A percentile compares a stretch with the other conserved stretches of the same genome.
Conservation (phyloP, 2,329 filamentous ascomycete species). For the Chalara sp. region DNA sequence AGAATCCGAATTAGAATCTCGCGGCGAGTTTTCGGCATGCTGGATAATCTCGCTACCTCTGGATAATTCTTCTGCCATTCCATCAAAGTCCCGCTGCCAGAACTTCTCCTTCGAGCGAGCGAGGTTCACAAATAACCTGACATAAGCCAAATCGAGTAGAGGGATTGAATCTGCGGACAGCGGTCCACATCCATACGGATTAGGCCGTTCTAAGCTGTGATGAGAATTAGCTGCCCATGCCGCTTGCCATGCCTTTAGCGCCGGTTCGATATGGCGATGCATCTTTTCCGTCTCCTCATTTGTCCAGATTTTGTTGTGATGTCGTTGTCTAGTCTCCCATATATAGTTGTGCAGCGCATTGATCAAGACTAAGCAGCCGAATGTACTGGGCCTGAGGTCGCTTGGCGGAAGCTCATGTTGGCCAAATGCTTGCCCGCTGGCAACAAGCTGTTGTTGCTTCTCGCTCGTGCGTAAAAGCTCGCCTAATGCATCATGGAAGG, state of each 20-base stretch:
- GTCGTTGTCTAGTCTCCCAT: constrained; percentile 90
- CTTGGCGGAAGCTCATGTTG: constrained; percentile 46
- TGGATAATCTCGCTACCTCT: constrained; percentile 69
- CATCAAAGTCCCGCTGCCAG: constrained; percentile 90
- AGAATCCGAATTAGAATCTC: constrained; percentile 31
- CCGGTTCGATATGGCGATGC: constrained; percentile 92
- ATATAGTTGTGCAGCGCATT: constrained; percentile 97
- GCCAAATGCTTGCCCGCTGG: constrained; percentile 35
- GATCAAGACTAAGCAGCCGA: constrained; percentile 86
- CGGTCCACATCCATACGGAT: constrained; percentile 74
- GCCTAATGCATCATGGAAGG: constrained; percentile 77
- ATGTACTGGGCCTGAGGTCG: constrained; percentile 76
- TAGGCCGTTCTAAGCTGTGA: constrained; percentile 77
- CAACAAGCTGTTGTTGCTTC: constrained; percentile 49
- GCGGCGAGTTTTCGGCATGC: constrained; percentile 58
- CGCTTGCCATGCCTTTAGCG: constrained; percentile 86
- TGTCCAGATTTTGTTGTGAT: constrained; percentile 85
- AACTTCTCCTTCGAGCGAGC: constrained; percentile 87
- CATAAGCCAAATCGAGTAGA: constrained; percentile 83
- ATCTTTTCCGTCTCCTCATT: constrained; percentile 90
- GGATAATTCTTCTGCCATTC: constrained; percentile 81
- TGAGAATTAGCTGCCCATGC: constrained; percentile 85
- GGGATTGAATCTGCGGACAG: constrained; percentile 88
- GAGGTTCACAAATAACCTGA: constrained; percentile 89
- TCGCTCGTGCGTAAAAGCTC: constrained; percentile 74